Conservation (phyloP, 2,329 filamentous ascomycete species). For the Nannizzia gypsea region DNA sequence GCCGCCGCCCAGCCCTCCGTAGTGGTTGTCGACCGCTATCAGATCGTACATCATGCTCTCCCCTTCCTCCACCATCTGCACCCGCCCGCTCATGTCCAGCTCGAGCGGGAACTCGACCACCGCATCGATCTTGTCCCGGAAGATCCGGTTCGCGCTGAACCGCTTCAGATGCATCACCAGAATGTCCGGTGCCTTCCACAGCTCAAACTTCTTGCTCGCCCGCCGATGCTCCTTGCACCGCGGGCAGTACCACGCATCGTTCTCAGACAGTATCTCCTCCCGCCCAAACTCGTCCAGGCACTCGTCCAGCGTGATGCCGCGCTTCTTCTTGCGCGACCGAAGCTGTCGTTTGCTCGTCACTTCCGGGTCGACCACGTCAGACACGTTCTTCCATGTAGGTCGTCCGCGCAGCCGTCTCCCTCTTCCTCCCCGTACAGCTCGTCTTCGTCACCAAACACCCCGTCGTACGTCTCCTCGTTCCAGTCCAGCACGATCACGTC, state of each 20-base stretch:
- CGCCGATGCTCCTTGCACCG: constrained; percentile 87
- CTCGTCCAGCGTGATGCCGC: constrained; percentile 74
- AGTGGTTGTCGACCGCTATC: constrained; percentile 93
- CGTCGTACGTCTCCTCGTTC: constrained; percentile 57
- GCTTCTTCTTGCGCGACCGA: constrained; percentile 54
- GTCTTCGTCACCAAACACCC: constrained; percentile 47
- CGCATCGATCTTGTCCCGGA: constrained; percentile 84
- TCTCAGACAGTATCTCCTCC: constrained; percentile 82
- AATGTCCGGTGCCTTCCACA: constrained; percentile 95
- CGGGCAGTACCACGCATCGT: constrained; percentile 96
- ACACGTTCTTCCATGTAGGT: constrained; percentile 44
- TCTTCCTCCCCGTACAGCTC: constrained; percentile 19
- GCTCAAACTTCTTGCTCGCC: constrained; percentile 89
- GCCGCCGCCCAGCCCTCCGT: constrained; percentile 80
- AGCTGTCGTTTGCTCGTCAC: constrained; percentile 52
- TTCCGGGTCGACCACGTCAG: constrained; percentile 48
- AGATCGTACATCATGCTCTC: constrained; percentile 83
- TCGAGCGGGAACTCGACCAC: constrained; percentile 83
- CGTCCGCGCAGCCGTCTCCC: constrained; percentile 45
- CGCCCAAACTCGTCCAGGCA: constrained; percentile 92
- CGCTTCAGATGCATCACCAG: constrained; percentile 90
- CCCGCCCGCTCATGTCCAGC: constrained; percentile 67
- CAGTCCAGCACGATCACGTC: constrained; percentile 86
- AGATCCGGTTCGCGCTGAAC: constrained; percentile 72
- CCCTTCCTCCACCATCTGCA: constrained; percentile 66